These are phyloP conservation scores for Globisporangium cystogenes DNA, from an alignment of 352 stramenopile species.

Conservation along the genomic window DNA sequence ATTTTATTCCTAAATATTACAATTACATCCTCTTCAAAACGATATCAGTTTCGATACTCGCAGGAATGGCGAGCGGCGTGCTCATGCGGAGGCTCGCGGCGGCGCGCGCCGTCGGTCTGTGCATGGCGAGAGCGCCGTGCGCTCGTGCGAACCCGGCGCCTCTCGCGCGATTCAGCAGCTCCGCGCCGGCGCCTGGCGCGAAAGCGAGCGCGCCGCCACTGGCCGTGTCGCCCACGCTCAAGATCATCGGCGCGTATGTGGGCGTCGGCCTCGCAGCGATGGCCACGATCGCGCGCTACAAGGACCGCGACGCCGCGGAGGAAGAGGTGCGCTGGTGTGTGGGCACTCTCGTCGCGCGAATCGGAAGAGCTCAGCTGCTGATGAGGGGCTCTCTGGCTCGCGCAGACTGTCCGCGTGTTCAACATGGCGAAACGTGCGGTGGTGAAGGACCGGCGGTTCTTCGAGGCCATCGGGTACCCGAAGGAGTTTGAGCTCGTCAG, in stretches of 20 bases:
- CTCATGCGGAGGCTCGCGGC: background rate
- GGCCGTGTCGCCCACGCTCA: constrained; percentile 38
- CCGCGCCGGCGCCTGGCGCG: constrained; percentile 2
- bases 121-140: background rate
- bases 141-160: background rate
- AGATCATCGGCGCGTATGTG: constrained; percentile 55
- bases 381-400: no score
- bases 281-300: constrained; percentile 51
- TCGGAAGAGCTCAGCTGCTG: no score
- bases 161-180: constrained; percentile 11
- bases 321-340: constrained; percentile 56
- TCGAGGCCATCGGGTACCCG: constrained; percentile 65
- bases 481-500: constrained; percentile 52
- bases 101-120: constrained; percentile 3
- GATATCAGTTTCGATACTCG: background rate
- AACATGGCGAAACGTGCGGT: constrained; percentile 76
- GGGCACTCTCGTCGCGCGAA: no score
- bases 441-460: constrained; percentile 68
- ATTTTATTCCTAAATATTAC: no score
- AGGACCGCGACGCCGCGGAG: constrained; percentile 39
- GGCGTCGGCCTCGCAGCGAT: constrained; percentile 45
- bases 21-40: background rate
- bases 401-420: no score
- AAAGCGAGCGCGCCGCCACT: background rate
- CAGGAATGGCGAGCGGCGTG: background rate